phyloP scores from a whole-genome alignment of 345 rosid species.

The Eucalyptus sideroxylon region DNA sequence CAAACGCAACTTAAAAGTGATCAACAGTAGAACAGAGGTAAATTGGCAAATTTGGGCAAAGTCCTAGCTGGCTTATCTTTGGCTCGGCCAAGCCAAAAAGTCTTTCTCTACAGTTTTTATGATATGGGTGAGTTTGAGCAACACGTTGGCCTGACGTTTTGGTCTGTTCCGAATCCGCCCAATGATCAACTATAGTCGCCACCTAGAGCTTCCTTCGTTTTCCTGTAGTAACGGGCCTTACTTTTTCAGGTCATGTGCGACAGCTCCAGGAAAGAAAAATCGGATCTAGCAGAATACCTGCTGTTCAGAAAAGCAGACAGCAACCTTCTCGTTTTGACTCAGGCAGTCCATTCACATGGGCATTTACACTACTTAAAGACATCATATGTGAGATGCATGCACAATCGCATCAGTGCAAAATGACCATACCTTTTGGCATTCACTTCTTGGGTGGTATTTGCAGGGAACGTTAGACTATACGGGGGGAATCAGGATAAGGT shows the following conservation, averaged over 20 bases:
- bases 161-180: too few species aligned
- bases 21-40: too few species aligned
- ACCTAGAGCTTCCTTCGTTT: not conserved
- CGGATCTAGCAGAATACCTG: not conserved
- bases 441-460: not conserved
- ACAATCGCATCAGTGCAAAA: not conserved
- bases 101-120: too few species aligned
- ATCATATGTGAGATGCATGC: not conserved
- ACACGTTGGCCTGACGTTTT: too few species aligned
- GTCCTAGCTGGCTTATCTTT: too few species aligned
- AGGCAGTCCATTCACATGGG: not conserved
- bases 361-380: not conserved
- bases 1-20: accelerated
- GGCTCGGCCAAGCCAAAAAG: too few species aligned
- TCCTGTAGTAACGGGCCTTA: not conserved
- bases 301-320: too few species aligned
- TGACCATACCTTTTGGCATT: not conserved
- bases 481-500: slow-evolving; percentile 66
- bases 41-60: too few species aligned
- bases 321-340: too few species aligned
- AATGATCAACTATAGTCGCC: not conserved
- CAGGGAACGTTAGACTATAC: slow-evolving; percentile 55
- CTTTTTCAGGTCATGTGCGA: slow-evolving; percentile 30
- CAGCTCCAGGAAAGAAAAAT: slow-evolving; percentile 29
- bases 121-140: too few species aligned